Conservation (phyloP, 2,329 filamentous ascomycete genomes). For the Amauroascus niger region DNA sequence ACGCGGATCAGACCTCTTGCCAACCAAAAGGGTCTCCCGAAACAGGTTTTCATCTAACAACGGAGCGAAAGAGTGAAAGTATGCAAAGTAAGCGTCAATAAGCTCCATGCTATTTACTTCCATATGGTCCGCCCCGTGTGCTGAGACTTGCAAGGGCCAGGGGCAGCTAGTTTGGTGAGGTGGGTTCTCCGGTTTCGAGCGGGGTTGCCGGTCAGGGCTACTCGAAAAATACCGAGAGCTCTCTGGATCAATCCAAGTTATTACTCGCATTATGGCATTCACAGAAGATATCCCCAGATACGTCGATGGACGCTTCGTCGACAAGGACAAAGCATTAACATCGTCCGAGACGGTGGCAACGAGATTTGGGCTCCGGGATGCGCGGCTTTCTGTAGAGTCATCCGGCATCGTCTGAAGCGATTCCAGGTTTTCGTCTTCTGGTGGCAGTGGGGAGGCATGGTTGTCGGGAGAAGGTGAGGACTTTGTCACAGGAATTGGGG, state of each 20-base stretch:
- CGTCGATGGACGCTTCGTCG: slow-evolving; percentile 52
- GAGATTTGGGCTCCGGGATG: slow-evolving; percentile 44
- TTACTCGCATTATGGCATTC: slow-evolving; percentile 63
- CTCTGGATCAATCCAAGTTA: slow-evolving; percentile 48
- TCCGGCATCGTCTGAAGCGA: slow-evolving; percentile 64
- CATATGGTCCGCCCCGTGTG: slow-evolving; percentile 21
- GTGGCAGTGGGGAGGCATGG: slow-evolving; percentile 32
- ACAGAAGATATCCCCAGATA: slow-evolving; percentile 68
- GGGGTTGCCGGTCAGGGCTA: slow-evolving; percentile 30
- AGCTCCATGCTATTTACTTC: slow-evolving; percentile 56
- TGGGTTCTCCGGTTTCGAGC: slow-evolving; percentile 29
- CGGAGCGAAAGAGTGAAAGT: slow-evolving; percentile 61
- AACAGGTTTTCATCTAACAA: slow-evolving; percentile 65
- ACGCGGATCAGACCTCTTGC: slow-evolving; percentile 54
- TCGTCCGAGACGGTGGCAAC: slow-evolving; percentile 59
- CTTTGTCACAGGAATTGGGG: slow-evolving; percentile 28
- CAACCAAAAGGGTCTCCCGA: slow-evolving; percentile 54
- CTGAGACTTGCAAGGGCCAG: background rate
- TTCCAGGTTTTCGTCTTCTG: slow-evolving; percentile 47
- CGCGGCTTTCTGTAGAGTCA: slow-evolving; percentile 40
- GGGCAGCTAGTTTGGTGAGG: slow-evolving; percentile 33
- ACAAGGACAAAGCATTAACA: slow-evolving; percentile 56
- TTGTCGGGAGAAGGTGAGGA: slow-evolving; percentile 38
- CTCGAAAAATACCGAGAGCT: slow-evolving; percentile 41
- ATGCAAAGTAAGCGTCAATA: slow-evolving; percentile 66